Base-by-base conservation (phyloP, 2,329 filamentous ascomycete species). In the Ascochyta viciae-villosae region DNA sequence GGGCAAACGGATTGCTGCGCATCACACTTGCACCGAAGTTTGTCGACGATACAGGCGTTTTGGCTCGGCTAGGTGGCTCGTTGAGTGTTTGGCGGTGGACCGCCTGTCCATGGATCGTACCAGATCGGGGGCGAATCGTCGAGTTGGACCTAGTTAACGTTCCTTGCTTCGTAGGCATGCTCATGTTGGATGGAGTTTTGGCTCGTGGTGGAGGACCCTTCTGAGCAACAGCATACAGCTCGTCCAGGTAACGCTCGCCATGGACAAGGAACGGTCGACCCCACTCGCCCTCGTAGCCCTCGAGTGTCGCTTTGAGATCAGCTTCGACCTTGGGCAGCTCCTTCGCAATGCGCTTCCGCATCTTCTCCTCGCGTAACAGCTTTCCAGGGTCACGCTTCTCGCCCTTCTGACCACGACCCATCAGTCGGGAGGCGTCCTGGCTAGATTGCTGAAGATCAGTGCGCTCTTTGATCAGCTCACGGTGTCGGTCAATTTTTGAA, bases 291-390 rank as follows among this genome's bases (percentile, higher is more conserved):
- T 99, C 95, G 88, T 92, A 99, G 41, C 83, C 80, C 72, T 94
- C 90, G 26, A 99, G 83, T n/a, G 85, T 83, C 74, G 88, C 94
- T 62, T 86, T 85, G 55, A 99, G 79, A n/a, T 98, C 66, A 54
- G 84, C 84, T 54, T 94, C 88, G 39, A 99, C 84, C 80, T 96
- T 98, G 52, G 95, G 95, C 27, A 99, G 81, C 72, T 99, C 95
- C 76, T 98, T 99, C 24, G 93, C 85, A 60, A 99, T 97, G 54
- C 93, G 86, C 85, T 99, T 99, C 57, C 95, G 88, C 91, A 96
- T 96, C 84, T 98, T 99, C 79, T 99, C 95, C 73, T 99, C 95
- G 27, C 95, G 86, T 48, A 99, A 82, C 15, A 99, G 83, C 78
- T 96, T 95, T 46, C 92, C 94, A 3, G 95, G 95, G 72, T 99